Percentiles rank a stretch among this genome's conserved stretches.
Evolutionary conservation across 2,329 filamentous ascomycete genomes (phyloP).

Genomic region (Epichloe baconii): DNA sequence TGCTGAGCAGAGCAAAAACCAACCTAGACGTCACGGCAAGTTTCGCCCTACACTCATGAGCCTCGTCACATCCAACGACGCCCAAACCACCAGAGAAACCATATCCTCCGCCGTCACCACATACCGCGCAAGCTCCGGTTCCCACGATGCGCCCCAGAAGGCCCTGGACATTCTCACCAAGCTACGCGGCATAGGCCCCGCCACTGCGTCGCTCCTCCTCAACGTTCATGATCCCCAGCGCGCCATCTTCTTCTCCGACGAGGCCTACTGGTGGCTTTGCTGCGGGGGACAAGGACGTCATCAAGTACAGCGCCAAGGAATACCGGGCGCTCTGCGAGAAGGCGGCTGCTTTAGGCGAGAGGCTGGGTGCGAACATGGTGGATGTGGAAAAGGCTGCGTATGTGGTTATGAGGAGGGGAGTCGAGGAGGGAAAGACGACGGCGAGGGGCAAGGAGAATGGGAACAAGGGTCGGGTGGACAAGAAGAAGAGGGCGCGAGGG

Average conservation of each 20-base stretch:
- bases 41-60: conserved; percentile 49
- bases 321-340: conserved; percentile 42
- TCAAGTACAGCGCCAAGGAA: conserved; percentile 60
- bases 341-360: conserved; percentile 28
- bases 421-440: neutral
- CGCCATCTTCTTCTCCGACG: conserved; percentile 68
- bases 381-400: conserved; percentile 61
- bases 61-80: conserved; percentile 47
- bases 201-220: conserved; percentile 63
- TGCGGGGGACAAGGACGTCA: conserved; percentile 30
- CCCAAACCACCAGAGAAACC: conserved; percentile 28
- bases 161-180: conserved; percentile 42
- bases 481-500: neutral
- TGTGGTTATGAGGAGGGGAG: conserved; percentile 40
- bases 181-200: conserved; percentile 66
- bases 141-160: conserved; percentile 24
- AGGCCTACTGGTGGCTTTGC: conserved; percentile 61
- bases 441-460: neutral
- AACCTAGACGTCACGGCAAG: conserved; percentile 42
- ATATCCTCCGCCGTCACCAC: conserved; percentile 38
- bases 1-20: neutral
- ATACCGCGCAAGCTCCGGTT: conserved; percentile 28
- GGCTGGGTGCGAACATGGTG: conserved; percentile 42
- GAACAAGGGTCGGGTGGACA: neutral
- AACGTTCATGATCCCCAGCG: conserved; percentile 45